A percentile compares a stretch with the other conserved stretches of the same genome.
These are phyloP conservation scores for Rhodotorula kratochvilovae DNA, from an alignment of 768 basidiomycete species.

Conservation along the genomic window DNA sequence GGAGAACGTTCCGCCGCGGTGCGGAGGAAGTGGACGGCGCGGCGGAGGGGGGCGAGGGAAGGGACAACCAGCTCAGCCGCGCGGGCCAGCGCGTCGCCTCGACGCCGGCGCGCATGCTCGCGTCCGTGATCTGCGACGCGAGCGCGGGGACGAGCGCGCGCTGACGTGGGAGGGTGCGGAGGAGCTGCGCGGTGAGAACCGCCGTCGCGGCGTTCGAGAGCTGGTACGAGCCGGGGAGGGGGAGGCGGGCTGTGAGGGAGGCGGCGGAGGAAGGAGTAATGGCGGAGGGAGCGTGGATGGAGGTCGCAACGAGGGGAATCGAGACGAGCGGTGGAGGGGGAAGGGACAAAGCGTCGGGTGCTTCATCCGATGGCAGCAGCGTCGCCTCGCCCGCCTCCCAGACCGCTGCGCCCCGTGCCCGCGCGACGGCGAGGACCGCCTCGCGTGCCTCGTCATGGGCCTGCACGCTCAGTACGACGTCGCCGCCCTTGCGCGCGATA, in stretches of 20 bases:
- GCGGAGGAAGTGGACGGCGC: background rate
- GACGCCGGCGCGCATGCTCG: conserved; percentile 60
- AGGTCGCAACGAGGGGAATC: background rate
- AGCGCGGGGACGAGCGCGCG: conserved; percentile 41
- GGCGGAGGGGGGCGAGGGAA: too few species aligned
- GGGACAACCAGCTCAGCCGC: conserved; percentile 60
- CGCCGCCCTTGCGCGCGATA: conserved; percentile 60
- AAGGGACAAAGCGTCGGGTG: background rate
- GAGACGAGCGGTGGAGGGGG: background rate
- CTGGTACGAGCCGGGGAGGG: conserved; percentile 77
- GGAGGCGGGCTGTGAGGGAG: conserved; percentile 48
- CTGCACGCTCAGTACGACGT: conserved; percentile 46
- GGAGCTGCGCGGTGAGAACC: conserved; percentile 58
- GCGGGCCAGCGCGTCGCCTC: conserved; percentile 68
- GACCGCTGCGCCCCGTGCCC: conserved; percentile 53
- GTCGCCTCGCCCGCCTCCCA: conserved; percentile 50
- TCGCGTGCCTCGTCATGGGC: conserved; percentile 46
- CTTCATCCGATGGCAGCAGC: background rate
- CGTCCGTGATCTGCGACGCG: conserved; percentile 51
- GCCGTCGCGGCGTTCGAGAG: conserved; percentile 74
- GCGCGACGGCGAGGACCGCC: conserved; percentile 49
- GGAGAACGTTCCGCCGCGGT: conserved; percentile 54
- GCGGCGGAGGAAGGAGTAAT: background rate
- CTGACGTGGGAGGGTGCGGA: conserved; percentile 52
- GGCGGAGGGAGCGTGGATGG: background rate